A percentile compares a stretch with the other conserved stretches of the same genome.
phyloP scores from a whole-genome alignment of 805 yeast species.

The Wickerhamomyces bisporus region DNA sequence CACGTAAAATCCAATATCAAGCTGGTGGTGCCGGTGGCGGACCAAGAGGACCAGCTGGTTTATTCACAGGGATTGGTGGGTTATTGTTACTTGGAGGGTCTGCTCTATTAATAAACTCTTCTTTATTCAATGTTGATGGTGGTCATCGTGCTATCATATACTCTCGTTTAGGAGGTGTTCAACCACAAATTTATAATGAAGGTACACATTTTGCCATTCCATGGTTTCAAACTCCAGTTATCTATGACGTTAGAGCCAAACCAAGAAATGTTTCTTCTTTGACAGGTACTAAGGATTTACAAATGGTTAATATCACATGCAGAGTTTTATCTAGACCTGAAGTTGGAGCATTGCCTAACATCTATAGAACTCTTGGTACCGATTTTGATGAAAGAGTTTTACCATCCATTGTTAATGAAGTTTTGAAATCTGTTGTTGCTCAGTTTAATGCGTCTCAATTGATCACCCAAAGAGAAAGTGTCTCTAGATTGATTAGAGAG shows the following conservation, averaged over 20 bases:
- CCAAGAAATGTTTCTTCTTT: constrained; percentile 94
- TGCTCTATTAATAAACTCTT: constrained; percentile 44
- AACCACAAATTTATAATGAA: constrained; percentile 76
- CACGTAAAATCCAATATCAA: constrained; percentile 35
- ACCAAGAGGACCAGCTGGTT: constrained; percentile 40
- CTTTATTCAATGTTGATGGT: constrained; percentile 89
- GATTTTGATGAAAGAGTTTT: constrained; percentile 96
- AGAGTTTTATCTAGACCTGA: constrained; percentile 92
- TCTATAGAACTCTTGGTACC: constrained; percentile 86
- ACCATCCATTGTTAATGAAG: constrained; percentile 98
- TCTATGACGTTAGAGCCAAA: constrained; percentile 93
- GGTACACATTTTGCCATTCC: constrained; percentile 95
- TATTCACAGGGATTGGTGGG: constrained; percentile 62
- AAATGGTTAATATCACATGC: constrained; percentile 99
- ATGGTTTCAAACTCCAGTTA: constrained; percentile 88
- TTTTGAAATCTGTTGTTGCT: constrained; percentile 92
- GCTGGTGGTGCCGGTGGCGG: constrained; percentile 33
- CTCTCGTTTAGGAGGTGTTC: constrained; percentile 82
- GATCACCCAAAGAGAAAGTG: constrained; percentile 98
- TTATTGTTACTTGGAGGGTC: constrained; percentile 54
- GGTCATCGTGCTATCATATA: constrained; percentile 97
- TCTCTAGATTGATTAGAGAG: constrained; percentile 86
- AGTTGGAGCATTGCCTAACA: constrained; percentile 67
- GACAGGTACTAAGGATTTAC: constrained; percentile 97
- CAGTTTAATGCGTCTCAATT: constrained; percentile 98